Evolutionary conservation across 192 early-diverging fungal species (phyloP), one percentile per base, ranked within the genome.

Genomic region (Coemansia sp.): DNA sequence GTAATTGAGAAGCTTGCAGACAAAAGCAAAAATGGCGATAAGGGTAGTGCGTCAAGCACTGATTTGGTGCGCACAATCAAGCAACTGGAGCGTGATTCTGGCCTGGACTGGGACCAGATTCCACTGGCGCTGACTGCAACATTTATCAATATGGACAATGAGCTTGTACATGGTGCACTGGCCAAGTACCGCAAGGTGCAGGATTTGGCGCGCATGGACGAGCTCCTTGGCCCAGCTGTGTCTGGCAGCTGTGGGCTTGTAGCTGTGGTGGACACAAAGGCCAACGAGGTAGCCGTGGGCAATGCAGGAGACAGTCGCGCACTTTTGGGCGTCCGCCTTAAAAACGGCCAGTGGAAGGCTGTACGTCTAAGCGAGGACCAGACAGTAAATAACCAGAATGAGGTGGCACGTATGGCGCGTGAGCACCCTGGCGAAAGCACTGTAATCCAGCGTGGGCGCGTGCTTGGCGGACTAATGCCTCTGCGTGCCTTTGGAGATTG

Each of bases 381-480:
- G 57, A 90, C 84, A 0, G 69, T n/a, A 17, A 53, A 27, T 21
- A 90, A 85, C 59, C 65, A 63, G 46, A 66, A 53, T 19, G 88
- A 91, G 69, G 39, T 83, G 24, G 74, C 73, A 59, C 83, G 88
- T 24, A 29, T 93, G 61, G 20, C 76, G 54, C 68, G 72, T 20
- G 92, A 92, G 53, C 91, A 93, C 70, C 92, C 92, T 5, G 88
- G 85, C 3, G 91, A 92, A 70, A 80, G 89, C 46, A 79, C 85
- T 17, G 87, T 89, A 24, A 74, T 87, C 10, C 59, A 39, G 11
- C 56, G 75, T 2, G 85, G 90, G 21, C 76, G 93, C 32, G 81
- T 94, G 10, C 72, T 89, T 51, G 88, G 87, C n/a, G 60, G 46
- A 3, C 63, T 83, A 62, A 83, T 78, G 61, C 80, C 82, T 27